Percentiles rank a stretch among this genome's conserved stretches.
Evolutionary conservation across 306 rosid species (phyloP).

Genomic region (Gynostemma pentaphyllum): DNA sequence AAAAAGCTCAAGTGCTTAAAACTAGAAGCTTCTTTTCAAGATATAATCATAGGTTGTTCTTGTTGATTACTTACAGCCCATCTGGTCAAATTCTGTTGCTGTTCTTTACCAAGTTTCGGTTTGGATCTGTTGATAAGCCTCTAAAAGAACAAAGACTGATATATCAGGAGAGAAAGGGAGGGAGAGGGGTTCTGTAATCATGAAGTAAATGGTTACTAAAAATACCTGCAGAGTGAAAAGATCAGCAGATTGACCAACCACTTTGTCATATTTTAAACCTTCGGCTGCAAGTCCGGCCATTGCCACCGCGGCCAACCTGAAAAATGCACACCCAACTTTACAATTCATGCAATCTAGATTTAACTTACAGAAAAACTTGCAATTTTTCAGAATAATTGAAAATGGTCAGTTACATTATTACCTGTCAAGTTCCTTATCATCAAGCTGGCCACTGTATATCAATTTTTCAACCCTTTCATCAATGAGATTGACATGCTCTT

Average conservation of each 20-base stretch:
- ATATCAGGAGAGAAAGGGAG: background rate
- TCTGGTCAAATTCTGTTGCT: conserved; percentile 94
- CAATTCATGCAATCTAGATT: background rate
- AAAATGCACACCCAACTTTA: background rate
- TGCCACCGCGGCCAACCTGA: conserved; percentile 80
- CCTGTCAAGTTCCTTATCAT: conserved; percentile 77
- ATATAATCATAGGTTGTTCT: background rate
- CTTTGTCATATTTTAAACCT: conserved; percentile 84
- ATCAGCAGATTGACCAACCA: conserved; percentile 80
- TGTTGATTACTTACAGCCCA: conserved; percentile 71
- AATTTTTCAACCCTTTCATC: conserved; percentile 74
- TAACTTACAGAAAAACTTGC: background rate
- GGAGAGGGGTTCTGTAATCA: background rate
- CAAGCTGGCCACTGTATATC: conserved; percentile 86
- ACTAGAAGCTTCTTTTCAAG: background rate
- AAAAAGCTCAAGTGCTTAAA: background rate
- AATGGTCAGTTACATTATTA: conserved; percentile 5
- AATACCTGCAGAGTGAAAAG: conserved; percentile 66
- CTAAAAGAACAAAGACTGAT: conserved; percentile 16
- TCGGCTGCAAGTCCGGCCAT: conserved; percentile 93
- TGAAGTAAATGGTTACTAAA: background rate
- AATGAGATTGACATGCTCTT: conserved; percentile 89
- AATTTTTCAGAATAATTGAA: background rate
- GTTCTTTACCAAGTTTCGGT: conserved; percentile 77
- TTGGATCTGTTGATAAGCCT: conserved; percentile 86